A percentile compares a stretch with the other conserved stretches of the same genome.
Conservation (phyloP, 495 filamentous ascomycete species). For the Tuber aestivum region DNA sequence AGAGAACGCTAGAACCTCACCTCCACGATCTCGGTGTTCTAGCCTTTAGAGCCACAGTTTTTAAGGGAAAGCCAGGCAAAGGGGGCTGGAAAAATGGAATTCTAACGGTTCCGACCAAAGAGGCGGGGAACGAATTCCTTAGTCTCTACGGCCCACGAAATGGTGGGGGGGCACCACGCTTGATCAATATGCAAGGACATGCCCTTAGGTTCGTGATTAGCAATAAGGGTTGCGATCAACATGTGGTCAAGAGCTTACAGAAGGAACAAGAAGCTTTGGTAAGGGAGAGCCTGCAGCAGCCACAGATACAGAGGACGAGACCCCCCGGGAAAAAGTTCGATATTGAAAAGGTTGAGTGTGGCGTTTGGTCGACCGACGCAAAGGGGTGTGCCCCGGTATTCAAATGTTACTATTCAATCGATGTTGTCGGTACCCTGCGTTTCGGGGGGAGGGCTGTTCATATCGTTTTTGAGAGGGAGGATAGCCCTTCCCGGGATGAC, state of each 20-base stretch:
- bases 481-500: conserved; percentile 7
- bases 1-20: conserved; percentile 41
- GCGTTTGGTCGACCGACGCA: conserved; percentile 27
- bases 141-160: conserved; percentile 8
- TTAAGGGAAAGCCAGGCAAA: conserved; percentile 11
- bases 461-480: conserved; percentile 13
- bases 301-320: conserved; percentile 4
- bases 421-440: conserved; percentile 9
- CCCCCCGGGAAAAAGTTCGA: conserved; percentile 16
- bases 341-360: conserved; percentile 29
- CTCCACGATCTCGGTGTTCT: conserved; percentile 43
- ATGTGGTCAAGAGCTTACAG: conserved; percentile 22
- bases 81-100: conserved; percentile 30
- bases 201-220: conserved; percentile 10
- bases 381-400: conserved; percentile 24
- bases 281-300: not conserved
- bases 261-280: conserved; percentile 14
- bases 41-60: conserved; percentile 45
- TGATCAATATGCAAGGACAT: conserved; percentile 10
- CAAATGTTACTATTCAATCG: conserved; percentile 25
- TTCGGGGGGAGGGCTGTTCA: conserved; percentile 12
- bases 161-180: not conserved
- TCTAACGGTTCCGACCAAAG: conserved; percentile 44
- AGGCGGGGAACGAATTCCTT: conserved; percentile 46
- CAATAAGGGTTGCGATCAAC: conserved; percentile 13